phyloP scores from a whole-genome alignment of 495 filamentous ascomycete genomes.

The Penicillium angulare region DNA sequence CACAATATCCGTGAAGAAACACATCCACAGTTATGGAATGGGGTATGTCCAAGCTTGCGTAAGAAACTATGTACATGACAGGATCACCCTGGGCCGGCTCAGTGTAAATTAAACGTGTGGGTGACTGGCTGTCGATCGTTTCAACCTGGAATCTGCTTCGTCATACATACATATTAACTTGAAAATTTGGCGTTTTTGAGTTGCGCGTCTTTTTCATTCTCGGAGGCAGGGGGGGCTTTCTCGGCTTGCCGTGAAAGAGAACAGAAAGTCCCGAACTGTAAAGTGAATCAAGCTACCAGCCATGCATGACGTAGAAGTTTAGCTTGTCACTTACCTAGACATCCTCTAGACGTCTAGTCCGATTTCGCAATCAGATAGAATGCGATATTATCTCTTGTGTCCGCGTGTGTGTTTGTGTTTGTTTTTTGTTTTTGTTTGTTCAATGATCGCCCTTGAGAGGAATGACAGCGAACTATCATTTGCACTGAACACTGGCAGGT shows the following conservation, averaged over 20 bases:
- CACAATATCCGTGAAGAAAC: neutral
- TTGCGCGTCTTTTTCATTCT: neutral
- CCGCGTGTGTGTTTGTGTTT: too few species aligned
- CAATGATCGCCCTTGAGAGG: too few species aligned
- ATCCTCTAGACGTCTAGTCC: too few species aligned
- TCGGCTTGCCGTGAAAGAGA: constrained; percentile 1
- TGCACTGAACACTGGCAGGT: too few species aligned
- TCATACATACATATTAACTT: neutral
- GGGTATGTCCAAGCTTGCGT: neutral
- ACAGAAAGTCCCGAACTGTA: neutral
- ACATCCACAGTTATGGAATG: neutral
- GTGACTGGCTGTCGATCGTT: neutral
- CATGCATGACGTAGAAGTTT: too few species aligned
- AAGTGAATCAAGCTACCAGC: too few species aligned
- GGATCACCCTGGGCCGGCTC: neutral
- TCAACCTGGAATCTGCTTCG: neutral
- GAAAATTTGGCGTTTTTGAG: neutral
- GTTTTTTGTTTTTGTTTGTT: too few species aligned
- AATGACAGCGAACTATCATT: too few species aligned
- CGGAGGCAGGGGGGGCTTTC: neutral
- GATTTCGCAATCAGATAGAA: too few species aligned
- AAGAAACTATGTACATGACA: neutral
- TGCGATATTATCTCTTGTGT: too few species aligned
- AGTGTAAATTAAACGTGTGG: neutral
- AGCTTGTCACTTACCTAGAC: too few species aligned